These are phyloP conservation scores for Hemileia vastatrix DNA, from an alignment of 1,284 basidiomycete species.

Conservation along the genomic window DNA sequence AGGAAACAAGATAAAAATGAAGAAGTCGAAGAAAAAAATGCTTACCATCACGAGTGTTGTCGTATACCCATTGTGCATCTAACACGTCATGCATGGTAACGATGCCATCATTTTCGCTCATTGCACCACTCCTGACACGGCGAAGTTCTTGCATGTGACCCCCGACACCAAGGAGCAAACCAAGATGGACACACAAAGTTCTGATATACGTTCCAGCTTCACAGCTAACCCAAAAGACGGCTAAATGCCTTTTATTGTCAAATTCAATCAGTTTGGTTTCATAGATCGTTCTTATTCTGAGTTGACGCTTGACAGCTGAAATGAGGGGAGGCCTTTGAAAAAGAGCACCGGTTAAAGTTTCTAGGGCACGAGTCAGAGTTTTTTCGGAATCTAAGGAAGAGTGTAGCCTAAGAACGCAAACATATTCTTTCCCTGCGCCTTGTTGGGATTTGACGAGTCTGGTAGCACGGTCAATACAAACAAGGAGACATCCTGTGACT, in stretches of 20 bases:
- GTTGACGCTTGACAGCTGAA: slow-evolving; percentile 96
- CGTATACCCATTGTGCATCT: slow-evolving; percentile 98
- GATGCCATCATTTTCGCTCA: slow-evolving; percentile 95
- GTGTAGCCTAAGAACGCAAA: slow-evolving; percentile 89
- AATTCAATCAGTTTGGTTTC: slow-evolving; percentile 94
- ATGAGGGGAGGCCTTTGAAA: slow-evolving; percentile 99
- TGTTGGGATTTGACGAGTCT: slow-evolving; percentile 98
- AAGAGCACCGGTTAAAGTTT: slow-evolving; percentile 93
- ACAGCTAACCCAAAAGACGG: slow-evolving; percentile 96
- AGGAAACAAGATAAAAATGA: slow-evolving; percentile 4
- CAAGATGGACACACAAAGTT: slow-evolving; percentile 94
- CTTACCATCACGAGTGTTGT: slow-evolving; percentile 93
- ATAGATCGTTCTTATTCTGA: slow-evolving; percentile 95
- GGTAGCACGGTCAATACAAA: slow-evolving; percentile 99
- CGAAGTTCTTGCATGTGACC: slow-evolving; percentile 99
- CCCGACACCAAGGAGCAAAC: slow-evolving; percentile 86
- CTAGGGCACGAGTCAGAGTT: slow-evolving; percentile 80
- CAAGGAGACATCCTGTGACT: slow-evolving; percentile 96
- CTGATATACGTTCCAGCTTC: slow-evolving; percentile 99
- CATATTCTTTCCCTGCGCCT: slow-evolving; percentile 97
- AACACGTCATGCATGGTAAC: slow-evolving; percentile 99
- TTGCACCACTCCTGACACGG: slow-evolving; percentile 85
- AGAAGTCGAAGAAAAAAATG: slow-evolving; percentile 16
- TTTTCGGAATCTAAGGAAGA: slow-evolving; percentile 68
- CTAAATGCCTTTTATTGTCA: slow-evolving; percentile 93